Evolutionary conservation across 805 yeast species (phyloP).

Genomic region (Spathaspora passalidarum): DNA sequence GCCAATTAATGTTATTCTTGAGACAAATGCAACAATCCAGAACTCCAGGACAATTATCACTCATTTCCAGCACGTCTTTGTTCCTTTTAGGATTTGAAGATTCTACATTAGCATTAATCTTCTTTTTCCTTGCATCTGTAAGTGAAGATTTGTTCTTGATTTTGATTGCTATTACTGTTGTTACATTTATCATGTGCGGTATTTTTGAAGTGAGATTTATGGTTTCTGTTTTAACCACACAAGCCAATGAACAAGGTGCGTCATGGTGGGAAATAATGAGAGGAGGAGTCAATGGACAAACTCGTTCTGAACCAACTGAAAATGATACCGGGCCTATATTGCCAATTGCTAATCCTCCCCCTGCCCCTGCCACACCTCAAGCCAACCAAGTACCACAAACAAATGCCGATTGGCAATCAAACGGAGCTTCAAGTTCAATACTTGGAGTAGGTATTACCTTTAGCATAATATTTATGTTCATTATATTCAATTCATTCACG

Average conservation of each 20-base stretch:
- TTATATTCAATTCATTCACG: conserved; percentile 51
- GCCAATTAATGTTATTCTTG: conserved; percentile 56
- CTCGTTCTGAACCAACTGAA: conserved; percentile 1
- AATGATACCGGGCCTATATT: conserved; percentile 7
- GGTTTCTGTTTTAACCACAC: conserved; percentile 64
- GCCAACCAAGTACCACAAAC: conserved; percentile 3
- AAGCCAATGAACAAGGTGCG: conserved; percentile 68
- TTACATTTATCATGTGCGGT: conserved; percentile 66
- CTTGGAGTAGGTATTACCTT: conserved; percentile 26
- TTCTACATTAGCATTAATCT: conserved; percentile 62
- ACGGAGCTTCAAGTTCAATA: conserved; percentile 24
- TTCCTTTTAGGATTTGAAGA: conserved; percentile 70
- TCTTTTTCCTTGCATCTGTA: conserved; percentile 56
- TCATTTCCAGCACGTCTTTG: conserved; percentile 53
- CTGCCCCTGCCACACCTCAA: conserved; percentile 7
- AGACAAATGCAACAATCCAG: conserved; percentile 68
- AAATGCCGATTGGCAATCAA: conserved; percentile 13
- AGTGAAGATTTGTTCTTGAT: conserved; percentile 60
- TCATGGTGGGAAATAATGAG: conserved; percentile 63
- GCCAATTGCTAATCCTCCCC: conserved; percentile 8
- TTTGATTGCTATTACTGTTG: conserved; percentile 64
- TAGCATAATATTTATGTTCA: conserved; percentile 41
- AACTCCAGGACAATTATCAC: conserved; percentile 78
- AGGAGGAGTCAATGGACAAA: conserved; percentile 37
- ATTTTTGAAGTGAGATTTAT: conserved; percentile 75